Conservation (phyloP, 2,329 filamentous ascomycete species). For the Xylaria arbuscula region DNA sequence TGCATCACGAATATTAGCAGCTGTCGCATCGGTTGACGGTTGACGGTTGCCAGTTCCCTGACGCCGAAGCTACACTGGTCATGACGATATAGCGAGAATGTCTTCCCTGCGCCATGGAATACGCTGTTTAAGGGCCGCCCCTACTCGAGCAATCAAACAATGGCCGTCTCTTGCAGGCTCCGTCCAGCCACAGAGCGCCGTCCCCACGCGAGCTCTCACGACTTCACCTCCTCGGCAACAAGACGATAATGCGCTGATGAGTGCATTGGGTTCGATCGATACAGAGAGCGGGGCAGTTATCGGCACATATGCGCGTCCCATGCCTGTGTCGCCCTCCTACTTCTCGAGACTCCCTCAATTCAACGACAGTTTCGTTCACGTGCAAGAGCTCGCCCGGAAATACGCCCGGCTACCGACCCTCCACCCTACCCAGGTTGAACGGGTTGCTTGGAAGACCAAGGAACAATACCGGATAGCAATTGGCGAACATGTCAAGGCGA, state of each 20-base stretch:
- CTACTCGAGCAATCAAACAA: constrained; percentile 41
- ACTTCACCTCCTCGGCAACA: constrained; percentile 36
- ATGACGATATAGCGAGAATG: constrained; percentile 49
- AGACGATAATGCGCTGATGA: constrained; percentile 17
- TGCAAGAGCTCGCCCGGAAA: constrained; percentile 77
- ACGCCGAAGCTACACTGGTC: constrained; percentile 33
- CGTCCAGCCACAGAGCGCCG: constrained; percentile 38
- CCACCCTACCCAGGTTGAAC: constrained; percentile 72
- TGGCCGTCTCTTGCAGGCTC: constrained; percentile 38
- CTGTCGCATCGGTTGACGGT: constrained; percentile 13
- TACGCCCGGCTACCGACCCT: constrained; percentile 79
- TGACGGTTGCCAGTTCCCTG: constrained; percentile 3
- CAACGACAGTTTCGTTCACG: constrained; percentile 82
- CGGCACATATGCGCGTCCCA: constrained; percentile 71
- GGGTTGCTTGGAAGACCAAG: constrained; percentile 83
- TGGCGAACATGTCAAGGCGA: constrained; percentile 77
- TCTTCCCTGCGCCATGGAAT: constrained; percentile 48
- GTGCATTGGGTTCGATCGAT: constrained; percentile 45
- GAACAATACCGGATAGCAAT: constrained; percentile 77
- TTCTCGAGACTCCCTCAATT: constrained; percentile 88
- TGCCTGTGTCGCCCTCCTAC: constrained; percentile 92
- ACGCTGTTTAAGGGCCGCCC: constrained; percentile 49
- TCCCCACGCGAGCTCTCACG: constrained; percentile 39
- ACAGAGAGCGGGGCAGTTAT: constrained; percentile 34
- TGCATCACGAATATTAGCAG: constrained; percentile 25